Evolutionary conservation across 768 basidiomycete genomes (phyloP), one percentile per base, ranked within the genome.

Genomic region (Candolleomyces eurysporus): DNA sequence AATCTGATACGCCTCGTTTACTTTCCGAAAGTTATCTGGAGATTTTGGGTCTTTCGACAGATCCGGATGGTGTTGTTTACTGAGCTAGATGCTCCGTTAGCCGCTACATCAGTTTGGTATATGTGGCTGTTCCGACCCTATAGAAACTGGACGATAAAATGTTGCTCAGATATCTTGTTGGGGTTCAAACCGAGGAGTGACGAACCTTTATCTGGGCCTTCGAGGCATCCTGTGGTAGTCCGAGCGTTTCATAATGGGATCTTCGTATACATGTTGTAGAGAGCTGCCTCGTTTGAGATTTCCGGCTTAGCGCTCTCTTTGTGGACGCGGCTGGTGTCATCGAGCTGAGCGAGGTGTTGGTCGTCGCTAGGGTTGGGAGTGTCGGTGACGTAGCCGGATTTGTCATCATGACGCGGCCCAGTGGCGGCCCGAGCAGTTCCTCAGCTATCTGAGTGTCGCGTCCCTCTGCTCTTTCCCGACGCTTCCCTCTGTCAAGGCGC

Each of bases 51-150:
- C 78, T 13, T 78, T 73, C 4, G 81, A 76, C 22, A 83, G 72
- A 61, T 83, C 82, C 1, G 82, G 82, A 64, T 83, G 82, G 60
- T 82, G 79, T 60, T 68, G 67, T 66, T 80, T 82, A 71, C 80
- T 81, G 61, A 81, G 64, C 78, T 80, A 60, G 31, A 63, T 48
- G 48, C 2, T 26, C 21, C n/a, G 46, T 48, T 30, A 54, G 46
- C 57, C 46, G 16, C 32, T 16, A 52, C 32, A 26, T 31, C 21
- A 30, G 21, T 10, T 11, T 54, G 17, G 17, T 40, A 31, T 16
- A 50, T 45, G 6, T 11, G 16, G 26, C 32, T 7, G 36, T 32
- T 57, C 64, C 56, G 59, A 76, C 79, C 71, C 76, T 72, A 58
- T 81, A 81, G 60, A 77, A 81, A 58, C 75, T 75, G 45, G 78